These are phyloP conservation scores for Fusarium lateritium DNA, from an alignment of 2,329 filamentous ascomycete species.

Conservation along the genomic window DNA sequence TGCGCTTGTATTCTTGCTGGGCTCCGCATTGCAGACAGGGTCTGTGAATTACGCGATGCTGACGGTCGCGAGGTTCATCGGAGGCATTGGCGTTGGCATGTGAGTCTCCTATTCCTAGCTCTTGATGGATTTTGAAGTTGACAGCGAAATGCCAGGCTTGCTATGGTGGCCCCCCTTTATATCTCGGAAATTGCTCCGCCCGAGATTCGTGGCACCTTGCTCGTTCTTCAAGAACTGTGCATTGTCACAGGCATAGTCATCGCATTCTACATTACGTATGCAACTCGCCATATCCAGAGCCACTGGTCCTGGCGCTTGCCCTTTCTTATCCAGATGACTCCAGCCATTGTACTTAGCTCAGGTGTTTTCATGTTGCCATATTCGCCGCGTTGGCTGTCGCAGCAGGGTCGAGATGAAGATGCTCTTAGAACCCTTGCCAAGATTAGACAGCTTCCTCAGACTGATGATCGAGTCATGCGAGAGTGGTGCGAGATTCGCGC, in stretches of 20 bases:
- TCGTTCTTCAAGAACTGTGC: neutral
- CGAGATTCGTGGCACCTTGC: neutral
- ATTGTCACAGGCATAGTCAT: conserved; percentile 41
- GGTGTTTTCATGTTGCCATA: conserved; percentile 9
- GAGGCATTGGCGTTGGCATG: neutral
- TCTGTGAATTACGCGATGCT: neutral
- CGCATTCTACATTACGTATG: conserved; percentile 48
- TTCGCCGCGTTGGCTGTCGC: conserved; percentile 19
- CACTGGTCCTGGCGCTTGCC: conserved; percentile 19
- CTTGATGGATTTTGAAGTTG: neutral
- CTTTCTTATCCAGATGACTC: conserved; percentile 20
- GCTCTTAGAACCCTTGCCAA: conserved; percentile 21
- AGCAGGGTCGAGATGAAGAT: conserved; percentile 13
- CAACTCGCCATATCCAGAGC: conserved; percentile 37
- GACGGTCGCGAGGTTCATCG: neutral
- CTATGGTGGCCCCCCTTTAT: neutral
- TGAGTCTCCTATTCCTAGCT: neutral
- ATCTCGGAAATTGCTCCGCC: neutral
- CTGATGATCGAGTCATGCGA: conserved; percentile 33
- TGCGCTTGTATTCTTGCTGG: neutral
- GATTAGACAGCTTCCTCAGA: conserved; percentile 35
- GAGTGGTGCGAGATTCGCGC: conserved; percentile 35
- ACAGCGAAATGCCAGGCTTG: neutral
- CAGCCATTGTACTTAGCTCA: neutral
- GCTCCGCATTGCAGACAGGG: neutral